phyloP scores from a whole-genome alignment of 805 yeast genomes.

The Metschnikowia bowlesiae region DNA sequence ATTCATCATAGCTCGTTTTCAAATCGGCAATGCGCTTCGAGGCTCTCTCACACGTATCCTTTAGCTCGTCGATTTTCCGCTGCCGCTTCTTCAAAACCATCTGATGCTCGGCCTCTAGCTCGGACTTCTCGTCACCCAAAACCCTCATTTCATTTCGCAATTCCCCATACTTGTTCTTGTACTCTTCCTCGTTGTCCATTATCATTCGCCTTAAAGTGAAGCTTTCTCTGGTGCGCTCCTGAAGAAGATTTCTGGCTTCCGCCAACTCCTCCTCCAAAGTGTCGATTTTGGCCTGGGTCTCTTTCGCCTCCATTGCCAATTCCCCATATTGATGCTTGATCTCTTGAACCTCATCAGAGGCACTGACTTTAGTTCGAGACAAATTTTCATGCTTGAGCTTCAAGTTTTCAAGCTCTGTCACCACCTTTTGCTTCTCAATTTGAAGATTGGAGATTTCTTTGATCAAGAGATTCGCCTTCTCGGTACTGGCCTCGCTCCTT shows the following conservation, averaged over 20 bases:
- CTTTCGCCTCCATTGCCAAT: slow-evolving; percentile 59
- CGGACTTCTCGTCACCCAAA: slow-evolving; percentile 58
- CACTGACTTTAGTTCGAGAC: slow-evolving; percentile 29
- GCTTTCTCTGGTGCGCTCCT: slow-evolving; percentile 78
- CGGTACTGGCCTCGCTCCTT: slow-evolving; percentile 38
- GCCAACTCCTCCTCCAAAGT: slow-evolving; percentile 76
- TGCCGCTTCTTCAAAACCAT: slow-evolving; percentile 49
- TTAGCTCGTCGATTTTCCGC: slow-evolving; percentile 61
- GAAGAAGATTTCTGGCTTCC: slow-evolving; percentile 67
- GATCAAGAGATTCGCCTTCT: slow-evolving; percentile 26
- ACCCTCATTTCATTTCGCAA: slow-evolving; percentile 47
- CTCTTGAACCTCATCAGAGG: slow-evolving; percentile 37
- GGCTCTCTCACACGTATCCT: slow-evolving; percentile 40
- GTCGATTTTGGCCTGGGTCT: slow-evolving; percentile 56
- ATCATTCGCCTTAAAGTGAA: slow-evolving; percentile 65
- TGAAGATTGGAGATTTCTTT: slow-evolving; percentile 39
- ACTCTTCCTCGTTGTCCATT: slow-evolving; percentile 61
- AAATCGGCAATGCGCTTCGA: slow-evolving; percentile 34
- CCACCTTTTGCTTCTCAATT: slow-evolving; percentile 38
- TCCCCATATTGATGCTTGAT: slow-evolving; percentile 72
- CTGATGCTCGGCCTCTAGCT: slow-evolving; percentile 51
- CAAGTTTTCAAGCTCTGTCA: slow-evolving; percentile 36
- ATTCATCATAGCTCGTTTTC: slow-evolving; percentile 30
- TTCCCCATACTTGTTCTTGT: slow-evolving; percentile 50
- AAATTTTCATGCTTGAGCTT: slow-evolving; percentile 34